Evolutionary conservation across 2,329 filamentous ascomycete species (phyloP).

Genomic region (Trichoderma koningiopsis): DNA sequence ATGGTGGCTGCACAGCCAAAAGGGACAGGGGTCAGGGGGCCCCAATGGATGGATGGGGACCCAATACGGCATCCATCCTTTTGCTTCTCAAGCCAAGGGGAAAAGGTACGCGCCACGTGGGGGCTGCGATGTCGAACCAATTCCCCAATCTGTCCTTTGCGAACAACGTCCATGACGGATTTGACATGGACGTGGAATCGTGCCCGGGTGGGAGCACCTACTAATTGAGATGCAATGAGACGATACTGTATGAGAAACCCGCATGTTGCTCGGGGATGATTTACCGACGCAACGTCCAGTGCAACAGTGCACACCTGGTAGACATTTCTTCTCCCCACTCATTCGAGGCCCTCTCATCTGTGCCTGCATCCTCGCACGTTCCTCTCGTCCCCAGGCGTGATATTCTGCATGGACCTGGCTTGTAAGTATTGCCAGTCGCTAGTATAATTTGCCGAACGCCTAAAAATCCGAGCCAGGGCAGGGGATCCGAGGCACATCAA

Average conservation of each 20-base stretch:
- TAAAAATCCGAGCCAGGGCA: background rate
- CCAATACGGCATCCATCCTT: slow-evolving; percentile 24
- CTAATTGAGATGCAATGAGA: slow-evolving; percentile 8
- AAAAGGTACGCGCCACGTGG: slow-evolving; percentile 24
- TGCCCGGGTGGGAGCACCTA: background rate
- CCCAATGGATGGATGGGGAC: background rate
- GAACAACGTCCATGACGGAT: background rate
- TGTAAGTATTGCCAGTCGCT: background rate
- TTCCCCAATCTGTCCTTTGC: slow-evolving; percentile 18
- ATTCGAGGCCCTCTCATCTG: background rate
- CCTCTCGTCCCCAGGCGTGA: background rate
- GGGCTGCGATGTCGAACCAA: slow-evolving; percentile 14
- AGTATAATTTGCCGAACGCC: background rate
- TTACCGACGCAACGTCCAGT: slow-evolving; percentile 16
- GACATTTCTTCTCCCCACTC: background rate
- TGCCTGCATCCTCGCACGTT: background rate
- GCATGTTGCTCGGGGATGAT: background rate
- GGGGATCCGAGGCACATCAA: background rate
- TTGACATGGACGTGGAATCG: slow-evolving; percentile 1
- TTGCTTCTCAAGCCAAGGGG: background rate
- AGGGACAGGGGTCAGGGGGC: background rate
- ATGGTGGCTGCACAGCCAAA: background rate
- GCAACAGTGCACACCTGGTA: slow-evolving; percentile 12
- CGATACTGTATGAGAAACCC: background rate
- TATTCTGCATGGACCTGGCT: background rate